A percentile compares a stretch with the other conserved stretches of the same genome.
Evolutionary conservation across 208 protist genomes (phyloP).

Genomic region (Acanthamoeba royreba): DNA sequence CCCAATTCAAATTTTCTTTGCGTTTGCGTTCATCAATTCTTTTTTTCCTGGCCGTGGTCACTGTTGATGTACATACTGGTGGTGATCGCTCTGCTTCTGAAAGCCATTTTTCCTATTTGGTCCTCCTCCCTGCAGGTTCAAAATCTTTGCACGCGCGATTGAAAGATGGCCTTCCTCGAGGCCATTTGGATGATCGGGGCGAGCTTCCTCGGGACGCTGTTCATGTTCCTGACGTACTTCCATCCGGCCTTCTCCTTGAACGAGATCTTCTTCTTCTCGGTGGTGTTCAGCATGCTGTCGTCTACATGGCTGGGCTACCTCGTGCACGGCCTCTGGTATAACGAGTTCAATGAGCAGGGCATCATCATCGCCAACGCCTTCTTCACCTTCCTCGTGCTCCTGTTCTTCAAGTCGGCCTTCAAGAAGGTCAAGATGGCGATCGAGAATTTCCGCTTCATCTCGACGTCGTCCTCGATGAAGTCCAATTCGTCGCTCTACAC

Average conservation of each 20-base stretch:
- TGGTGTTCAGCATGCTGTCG: not conserved
- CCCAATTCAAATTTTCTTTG: too few relatives aligned
- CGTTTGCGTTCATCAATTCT: too few relatives aligned
- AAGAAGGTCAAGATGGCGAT: constrained; percentile 35
- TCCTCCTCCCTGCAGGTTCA: too few relatives aligned
- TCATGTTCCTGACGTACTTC: not conserved
- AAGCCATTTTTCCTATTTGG: too few relatives aligned
- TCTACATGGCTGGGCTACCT: not conserved
- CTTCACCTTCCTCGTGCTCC: not conserved
- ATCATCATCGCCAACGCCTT: constrained; percentile 21
- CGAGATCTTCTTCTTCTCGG: constrained; percentile 39
- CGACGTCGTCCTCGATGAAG: not conserved
- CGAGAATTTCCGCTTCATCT: not conserved
- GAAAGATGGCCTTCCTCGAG: not conserved
- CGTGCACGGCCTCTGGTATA: constrained; percentile 20
- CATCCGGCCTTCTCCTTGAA: constrained; percentile 34
- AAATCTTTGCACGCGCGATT: not conserved
- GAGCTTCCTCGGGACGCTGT: constrained; percentile 3
- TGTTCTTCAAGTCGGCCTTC: not conserved
- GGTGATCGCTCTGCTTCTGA: too few relatives aligned
- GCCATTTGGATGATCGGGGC: not conserved
- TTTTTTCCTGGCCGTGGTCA: too few relatives aligned
- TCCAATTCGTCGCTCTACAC: not conserved
- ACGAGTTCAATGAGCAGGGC: constrained; percentile 35
- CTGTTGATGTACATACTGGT: too few relatives aligned